Conservation (phyloP, 1,284 basidiomycete genomes). For the Peniophora sp. region DNA sequence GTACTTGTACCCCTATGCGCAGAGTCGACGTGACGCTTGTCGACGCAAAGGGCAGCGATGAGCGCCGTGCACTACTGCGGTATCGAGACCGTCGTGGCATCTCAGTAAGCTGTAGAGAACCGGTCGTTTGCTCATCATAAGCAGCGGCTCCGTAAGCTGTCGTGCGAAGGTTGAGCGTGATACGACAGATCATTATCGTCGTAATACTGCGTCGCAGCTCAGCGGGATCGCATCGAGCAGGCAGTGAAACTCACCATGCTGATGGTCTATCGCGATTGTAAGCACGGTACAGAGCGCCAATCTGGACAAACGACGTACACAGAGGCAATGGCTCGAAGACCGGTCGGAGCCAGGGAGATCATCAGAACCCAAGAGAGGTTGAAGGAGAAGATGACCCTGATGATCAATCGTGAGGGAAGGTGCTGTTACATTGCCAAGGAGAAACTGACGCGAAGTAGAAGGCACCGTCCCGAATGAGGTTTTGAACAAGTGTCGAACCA, state of each 20-base stretch:
- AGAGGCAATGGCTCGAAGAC: slow-evolving; percentile 10
- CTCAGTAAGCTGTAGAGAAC: too few species aligned
- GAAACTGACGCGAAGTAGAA: slow-evolving; percentile 10
- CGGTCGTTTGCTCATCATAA: too few species aligned
- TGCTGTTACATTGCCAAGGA: background rate
- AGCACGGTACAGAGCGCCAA: background rate
- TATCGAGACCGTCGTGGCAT: too few species aligned
- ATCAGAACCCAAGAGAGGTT: slow-evolving; percentile 13
- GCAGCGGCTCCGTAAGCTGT: slow-evolving; percentile 6
- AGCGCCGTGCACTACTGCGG: too few species aligned
- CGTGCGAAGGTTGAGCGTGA: slow-evolving; percentile 12
- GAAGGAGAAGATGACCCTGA: slow-evolving; percentile 12
- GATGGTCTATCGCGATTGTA: slow-evolving; percentile 8
- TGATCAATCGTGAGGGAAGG: background rate
- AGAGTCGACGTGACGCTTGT: too few species aligned
- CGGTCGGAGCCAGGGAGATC: slow-evolving; percentile 12
- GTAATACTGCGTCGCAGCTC: too few species aligned
- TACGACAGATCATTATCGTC: slow-evolving; percentile 11
- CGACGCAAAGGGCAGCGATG: too few species aligned
- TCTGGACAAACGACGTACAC: slow-evolving; percentile 7
- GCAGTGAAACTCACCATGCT: slow-evolving; percentile 6
- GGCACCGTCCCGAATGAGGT: slow-evolving; percentile 10
- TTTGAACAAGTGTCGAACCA: slow-evolving; percentile 3
- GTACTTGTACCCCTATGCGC: too few species aligned
- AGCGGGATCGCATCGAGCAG: too few species aligned